phyloP scores from a whole-genome alignment of 805 yeast genomes.

The Nakazawaea wickerhamii region DNA sequence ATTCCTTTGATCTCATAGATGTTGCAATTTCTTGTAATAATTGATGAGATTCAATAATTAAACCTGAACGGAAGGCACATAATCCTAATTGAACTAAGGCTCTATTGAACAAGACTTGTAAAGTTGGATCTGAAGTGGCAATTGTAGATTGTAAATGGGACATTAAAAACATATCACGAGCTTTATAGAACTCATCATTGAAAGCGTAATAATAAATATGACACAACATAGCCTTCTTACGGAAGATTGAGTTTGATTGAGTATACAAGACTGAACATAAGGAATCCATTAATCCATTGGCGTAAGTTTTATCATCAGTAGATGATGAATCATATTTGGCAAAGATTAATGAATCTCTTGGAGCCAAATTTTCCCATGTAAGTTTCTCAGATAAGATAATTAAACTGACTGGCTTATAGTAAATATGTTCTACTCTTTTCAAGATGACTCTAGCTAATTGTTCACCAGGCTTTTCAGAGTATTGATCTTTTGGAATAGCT shows the following conservation, averaged over 20 bases:
- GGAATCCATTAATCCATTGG: slow-evolving; percentile 55
- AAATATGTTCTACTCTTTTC: slow-evolving; percentile 86
- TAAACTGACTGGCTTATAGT: slow-evolving; percentile 82
- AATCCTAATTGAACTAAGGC: slow-evolving; percentile 93
- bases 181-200: slow-evolving; percentile 75
- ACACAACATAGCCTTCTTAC: slow-evolving; percentile 78
- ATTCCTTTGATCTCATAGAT: slow-evolving; percentile 81
- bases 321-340: slow-evolving; percentile 24
- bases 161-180: slow-evolving; percentile 82
- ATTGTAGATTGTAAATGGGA: slow-evolving; percentile 83
- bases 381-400: slow-evolving; percentile 61
- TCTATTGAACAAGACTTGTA: slow-evolving; percentile 92
- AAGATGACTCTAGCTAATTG: slow-evolving; percentile 69
- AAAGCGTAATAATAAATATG: slow-evolving; percentile 90
- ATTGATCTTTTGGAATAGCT: slow-evolving; percentile 39
- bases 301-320: slow-evolving; percentile 27
- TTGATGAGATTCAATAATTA: slow-evolving; percentile 82
- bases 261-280: slow-evolving; percentile 61
- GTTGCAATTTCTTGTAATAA: slow-evolving; percentile 83
- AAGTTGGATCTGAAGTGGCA: slow-evolving; percentile 74
- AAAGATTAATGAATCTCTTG: slow-evolving; percentile 29
- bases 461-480: slow-evolving; percentile 42
- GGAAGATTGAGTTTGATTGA: slow-evolving; percentile 62
- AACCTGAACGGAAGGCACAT: slow-evolving; percentile 89
- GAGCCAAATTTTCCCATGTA: slow-evolving; percentile 62